These are phyloP conservation scores for Hygrocybe coccinea DNA, from an alignment of 768 basidiomycete genomes.

Conservation along the genomic window DNA sequence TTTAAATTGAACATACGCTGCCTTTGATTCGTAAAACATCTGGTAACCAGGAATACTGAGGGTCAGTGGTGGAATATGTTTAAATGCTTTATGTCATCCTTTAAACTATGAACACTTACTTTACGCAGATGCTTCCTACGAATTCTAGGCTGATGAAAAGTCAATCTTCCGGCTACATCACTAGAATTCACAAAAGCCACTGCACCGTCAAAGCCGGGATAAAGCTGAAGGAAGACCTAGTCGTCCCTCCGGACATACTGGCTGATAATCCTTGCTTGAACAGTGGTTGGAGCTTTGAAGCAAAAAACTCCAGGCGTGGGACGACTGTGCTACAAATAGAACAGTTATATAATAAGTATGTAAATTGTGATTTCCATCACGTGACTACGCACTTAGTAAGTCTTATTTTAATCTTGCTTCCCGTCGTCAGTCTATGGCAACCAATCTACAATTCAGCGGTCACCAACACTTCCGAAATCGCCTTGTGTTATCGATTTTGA, in stretches of 20 bases:
- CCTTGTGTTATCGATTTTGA: slow-evolving; percentile 83
- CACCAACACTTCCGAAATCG: slow-evolving; percentile 81
- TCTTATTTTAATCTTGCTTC: no score
- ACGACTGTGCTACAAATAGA: no score
- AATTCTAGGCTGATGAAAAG: slow-evolving; percentile 30
- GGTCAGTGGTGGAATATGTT: background rate
- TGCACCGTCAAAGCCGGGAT: no score
- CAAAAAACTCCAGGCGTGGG: no score
- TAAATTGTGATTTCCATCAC: slow-evolving; percentile 1
- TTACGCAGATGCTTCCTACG: slow-evolving; percentile 52
- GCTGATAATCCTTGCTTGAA: no score
- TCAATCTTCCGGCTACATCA: no score
- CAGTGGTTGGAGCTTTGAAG: no score
- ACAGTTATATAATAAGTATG: no score
- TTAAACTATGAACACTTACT: slow-evolving; percentile 23
- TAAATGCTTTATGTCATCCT: background rate
- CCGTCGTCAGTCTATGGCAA: slow-evolving; percentile 41
- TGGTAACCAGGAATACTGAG: slow-evolving; percentile 82
- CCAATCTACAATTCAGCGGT: slow-evolving; percentile 61
- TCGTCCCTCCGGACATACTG: background rate
- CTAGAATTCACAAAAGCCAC: no score
- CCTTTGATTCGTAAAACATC: slow-evolving; percentile 82
- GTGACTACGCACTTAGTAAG: background rate
- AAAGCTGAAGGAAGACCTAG: background rate
- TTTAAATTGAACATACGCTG: slow-evolving; percentile 48